phyloP scores from a whole-genome alignment of 2,329 filamentous ascomycete species.

The Moelleriella libera region DNA sequence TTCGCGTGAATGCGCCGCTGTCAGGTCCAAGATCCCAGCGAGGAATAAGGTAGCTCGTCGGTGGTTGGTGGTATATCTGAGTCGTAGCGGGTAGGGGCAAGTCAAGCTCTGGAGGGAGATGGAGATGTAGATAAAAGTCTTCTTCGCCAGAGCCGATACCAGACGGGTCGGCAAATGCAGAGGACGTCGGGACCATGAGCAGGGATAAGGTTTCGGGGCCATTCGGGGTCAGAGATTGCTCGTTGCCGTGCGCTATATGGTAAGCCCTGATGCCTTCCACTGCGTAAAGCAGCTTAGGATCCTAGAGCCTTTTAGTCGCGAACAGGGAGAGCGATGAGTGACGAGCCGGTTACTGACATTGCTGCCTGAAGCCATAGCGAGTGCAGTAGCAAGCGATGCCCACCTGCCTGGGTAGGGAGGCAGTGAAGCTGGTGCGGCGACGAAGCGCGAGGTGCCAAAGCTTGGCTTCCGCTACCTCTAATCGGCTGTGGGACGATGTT shows the following conservation, averaged over 20 bases:
- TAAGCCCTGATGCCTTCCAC: slow-evolving; percentile 82
- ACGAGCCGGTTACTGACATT: slow-evolving; percentile 11
- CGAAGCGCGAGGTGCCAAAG: no score
- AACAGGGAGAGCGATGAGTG: no score
- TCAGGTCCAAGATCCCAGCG: slow-evolving; percentile 87
- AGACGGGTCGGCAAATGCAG: slow-evolving; percentile 45
- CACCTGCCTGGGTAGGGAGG: no score
- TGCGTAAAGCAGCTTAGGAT: slow-evolving; percentile 53
- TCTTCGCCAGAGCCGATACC: slow-evolving; percentile 52
- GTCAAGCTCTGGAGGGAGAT: slow-evolving; percentile 87
- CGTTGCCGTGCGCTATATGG: slow-evolving; percentile 78
- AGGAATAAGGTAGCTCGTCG: slow-evolving; percentile 83
- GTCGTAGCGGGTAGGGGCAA: slow-evolving; percentile 88
- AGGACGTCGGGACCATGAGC: slow-evolving; percentile 87
- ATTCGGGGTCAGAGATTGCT: slow-evolving; percentile 67
- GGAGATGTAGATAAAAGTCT: slow-evolving; percentile 94
- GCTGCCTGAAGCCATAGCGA: slow-evolving; percentile 11
- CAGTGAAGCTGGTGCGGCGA: no score
- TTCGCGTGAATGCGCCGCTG: slow-evolving; percentile 78
- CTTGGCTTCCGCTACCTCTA: no score
- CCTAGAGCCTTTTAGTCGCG: slow-evolving; percentile 13
- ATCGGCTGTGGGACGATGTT: no score
- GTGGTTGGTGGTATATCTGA: slow-evolving; percentile 93
- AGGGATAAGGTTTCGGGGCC: slow-evolving; percentile 86
- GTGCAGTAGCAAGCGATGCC: background rate